Base-by-base conservation (phyloP, 2,329 filamentous ascomycete species). In the Sclerotinia nivalis region DNA sequence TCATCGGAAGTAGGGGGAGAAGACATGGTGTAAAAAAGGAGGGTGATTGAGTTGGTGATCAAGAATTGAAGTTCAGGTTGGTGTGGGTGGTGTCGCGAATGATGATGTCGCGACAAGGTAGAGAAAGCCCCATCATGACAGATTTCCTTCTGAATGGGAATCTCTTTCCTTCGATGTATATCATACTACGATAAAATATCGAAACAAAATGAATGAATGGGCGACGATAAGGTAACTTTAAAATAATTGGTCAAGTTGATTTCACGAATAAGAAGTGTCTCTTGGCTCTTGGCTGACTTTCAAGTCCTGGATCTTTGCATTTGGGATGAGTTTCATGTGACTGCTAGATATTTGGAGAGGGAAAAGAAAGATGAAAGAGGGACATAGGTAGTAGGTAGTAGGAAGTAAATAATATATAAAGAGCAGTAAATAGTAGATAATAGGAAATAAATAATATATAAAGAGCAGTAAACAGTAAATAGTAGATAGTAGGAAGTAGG, bases 1-100 rank as follows among this genome's bases (percentile, higher is more conserved):
- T 72, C 71, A 40, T 74, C 73, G 15, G 74, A 64, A 52, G 72
- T 67, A 37, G 70, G 66, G 9, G 34, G 65, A 18, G 37, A 25
- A n/a, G 67, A 31, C 67, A 69, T 69, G 6, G 9, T 40, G 47
- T 18, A 40, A 18, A 25, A 49, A 13, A 20, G 15, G n/a, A 25
- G 47, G 22, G 31, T 6, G 60, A 20, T 20, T n/a, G 7, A 50
- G 43, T 31, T 18, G 31, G n/a, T 12, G 43, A 61, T 31, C 9
- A 31, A 12, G 1, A 61, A 37, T 43, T 47, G 25, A 47, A 25
- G 25, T 47, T 31, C 10, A 22, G 2, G 22, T 31, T 47, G 40
- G 10, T 31, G 31, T 31, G 5, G 8, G 20, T 31, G 40, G 6
- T 45, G 31, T 31, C 12, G 58, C 9, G 58, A 61, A 47, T 31